Conservation (phyloP, 1,284 basidiomycete genomes). For the Cryptococcus maquisensis region DNA sequence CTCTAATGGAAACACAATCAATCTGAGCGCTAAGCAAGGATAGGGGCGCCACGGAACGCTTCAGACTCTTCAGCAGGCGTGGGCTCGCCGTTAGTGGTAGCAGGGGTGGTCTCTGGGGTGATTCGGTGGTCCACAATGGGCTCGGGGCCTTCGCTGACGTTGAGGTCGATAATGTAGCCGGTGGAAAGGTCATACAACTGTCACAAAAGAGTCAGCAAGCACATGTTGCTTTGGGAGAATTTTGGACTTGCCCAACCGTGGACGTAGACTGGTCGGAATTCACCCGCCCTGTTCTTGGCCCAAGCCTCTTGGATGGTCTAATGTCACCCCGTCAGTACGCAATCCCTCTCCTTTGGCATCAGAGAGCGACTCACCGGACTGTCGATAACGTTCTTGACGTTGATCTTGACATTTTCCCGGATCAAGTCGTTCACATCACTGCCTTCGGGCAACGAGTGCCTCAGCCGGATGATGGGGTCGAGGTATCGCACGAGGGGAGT, state of each 20-base stretch:
- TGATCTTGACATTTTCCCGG: slow-evolving; percentile 69
- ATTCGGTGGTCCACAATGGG: slow-evolving; percentile 9
- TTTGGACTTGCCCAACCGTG: slow-evolving; percentile 66
- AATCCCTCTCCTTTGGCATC: not conserved
- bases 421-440: slow-evolving; percentile 58
- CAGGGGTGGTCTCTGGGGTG: not conserved
- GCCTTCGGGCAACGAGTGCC: slow-evolving; percentile 53
- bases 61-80: too few relatives aligned
- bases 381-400: slow-evolving; percentile 67
- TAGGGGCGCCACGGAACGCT: too few relatives aligned
- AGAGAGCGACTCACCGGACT: slow-evolving; percentile 42
- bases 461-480: slow-evolving; percentile 61
- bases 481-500: slow-evolving; percentile 68
- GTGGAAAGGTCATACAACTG: slow-evolving; percentile 66
- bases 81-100: too few relatives aligned
- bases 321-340: not conserved
- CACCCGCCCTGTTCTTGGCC: slow-evolving; percentile 56
- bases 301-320: slow-evolving; percentile 67
- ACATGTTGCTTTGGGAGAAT: not conserved
- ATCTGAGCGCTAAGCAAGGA: too few relatives aligned
- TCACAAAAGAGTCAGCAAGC: not conserved
- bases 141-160: slow-evolving; percentile 46
- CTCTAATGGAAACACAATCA: too few relatives aligned
- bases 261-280: slow-evolving; percentile 55
- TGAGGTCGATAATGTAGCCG: slow-evolving; percentile 67